Evolutionary conservation across 495 filamentous ascomycete species (phyloP).

Genomic region (Patellaria atrata): DNA sequence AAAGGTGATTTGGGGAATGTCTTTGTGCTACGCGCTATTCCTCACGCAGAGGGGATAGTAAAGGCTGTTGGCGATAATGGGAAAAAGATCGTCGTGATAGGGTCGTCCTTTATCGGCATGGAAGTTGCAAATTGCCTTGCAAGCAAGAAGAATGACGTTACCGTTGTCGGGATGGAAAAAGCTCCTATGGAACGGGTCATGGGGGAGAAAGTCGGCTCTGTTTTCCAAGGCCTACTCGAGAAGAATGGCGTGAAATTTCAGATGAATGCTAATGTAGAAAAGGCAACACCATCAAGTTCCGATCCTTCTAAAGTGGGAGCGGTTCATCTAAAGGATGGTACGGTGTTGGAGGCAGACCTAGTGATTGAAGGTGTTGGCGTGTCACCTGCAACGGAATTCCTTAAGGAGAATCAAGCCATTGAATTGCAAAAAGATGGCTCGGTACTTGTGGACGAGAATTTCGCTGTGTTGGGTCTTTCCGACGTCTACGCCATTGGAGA

Average conservation of each 20-base stretch:
- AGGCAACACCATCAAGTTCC: slow-evolving; percentile 52
- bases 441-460: slow-evolving; percentile 59
- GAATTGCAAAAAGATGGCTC: slow-evolving; percentile 68
- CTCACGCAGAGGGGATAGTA: slow-evolving; percentile 61
- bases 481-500: slow-evolving; percentile 91
- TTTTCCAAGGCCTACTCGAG: slow-evolving; percentile 63
- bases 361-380: slow-evolving; percentile 88
- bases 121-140: slow-evolving; percentile 72
- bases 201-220: slow-evolving; percentile 64
- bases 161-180: slow-evolving; percentile 86
- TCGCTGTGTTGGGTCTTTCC: slow-evolving; percentile 54
- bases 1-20: slow-evolving; percentile 68
- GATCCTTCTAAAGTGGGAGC: slow-evolving; percentile 58
- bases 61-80: slow-evolving; percentile 64
- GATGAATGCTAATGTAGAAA: slow-evolving; percentile 64
- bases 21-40: slow-evolving; percentile 63
- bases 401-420: slow-evolving; percentile 55
- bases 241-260: slow-evolving; percentile 79
- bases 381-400: slow-evolving; percentile 67
- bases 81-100: slow-evolving; percentile 86
- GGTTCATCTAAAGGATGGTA: slow-evolving; percentile 76
- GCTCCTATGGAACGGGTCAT: slow-evolving; percentile 78
- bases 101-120: slow-evolving; percentile 92
- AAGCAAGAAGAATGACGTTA: slow-evolving; percentile 59
- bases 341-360: slow-evolving; percentile 68